These are phyloP conservation scores for Colletotrichum costaricense DNA, from an alignment of 2,329 filamentous ascomycete species.

Conservation along the genomic window DNA sequence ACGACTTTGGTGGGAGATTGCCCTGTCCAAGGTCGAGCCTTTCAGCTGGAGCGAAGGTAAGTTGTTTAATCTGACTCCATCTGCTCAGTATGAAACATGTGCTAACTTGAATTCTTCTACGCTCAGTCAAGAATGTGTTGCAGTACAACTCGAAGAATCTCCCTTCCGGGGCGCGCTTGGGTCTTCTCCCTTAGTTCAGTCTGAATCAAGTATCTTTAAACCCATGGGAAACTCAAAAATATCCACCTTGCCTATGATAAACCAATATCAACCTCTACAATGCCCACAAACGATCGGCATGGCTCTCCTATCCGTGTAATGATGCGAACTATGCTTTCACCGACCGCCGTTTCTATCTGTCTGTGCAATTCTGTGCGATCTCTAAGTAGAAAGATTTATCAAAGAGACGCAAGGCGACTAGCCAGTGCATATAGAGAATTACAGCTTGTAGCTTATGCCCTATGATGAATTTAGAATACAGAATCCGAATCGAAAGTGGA, in stretches of 20 bases:
- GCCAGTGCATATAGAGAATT: not conserved
- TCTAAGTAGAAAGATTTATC: not conserved
- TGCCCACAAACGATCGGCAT: too few relatives aligned
- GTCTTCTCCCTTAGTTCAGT: not conserved
- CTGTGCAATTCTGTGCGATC: not conserved
- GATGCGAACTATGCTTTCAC: too few relatives aligned
- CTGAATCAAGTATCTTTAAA: too few relatives aligned
- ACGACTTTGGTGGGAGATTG: constrained; percentile 47
- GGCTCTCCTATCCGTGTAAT: too few relatives aligned
- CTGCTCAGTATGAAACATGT: not conserved
- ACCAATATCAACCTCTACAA: too few relatives aligned
- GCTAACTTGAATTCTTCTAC: not conserved
- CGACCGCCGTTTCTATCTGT: fast-evolving
- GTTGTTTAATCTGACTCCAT: not conserved
- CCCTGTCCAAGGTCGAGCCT: constrained; percentile 28
- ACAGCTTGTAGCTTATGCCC: not conserved
- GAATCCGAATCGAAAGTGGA: not conserved
- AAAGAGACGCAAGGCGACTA: not conserved
- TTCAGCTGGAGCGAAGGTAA: constrained; percentile 24
- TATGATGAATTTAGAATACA: not conserved
- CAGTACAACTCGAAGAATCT: not conserved
- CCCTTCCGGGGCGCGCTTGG: not conserved
- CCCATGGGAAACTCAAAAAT: too few relatives aligned
- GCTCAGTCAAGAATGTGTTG: not conserved
- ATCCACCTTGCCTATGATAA: too few relatives aligned